Conservation (phyloP, 345 rosid species). For the Toxicodendron radicans region DNA sequence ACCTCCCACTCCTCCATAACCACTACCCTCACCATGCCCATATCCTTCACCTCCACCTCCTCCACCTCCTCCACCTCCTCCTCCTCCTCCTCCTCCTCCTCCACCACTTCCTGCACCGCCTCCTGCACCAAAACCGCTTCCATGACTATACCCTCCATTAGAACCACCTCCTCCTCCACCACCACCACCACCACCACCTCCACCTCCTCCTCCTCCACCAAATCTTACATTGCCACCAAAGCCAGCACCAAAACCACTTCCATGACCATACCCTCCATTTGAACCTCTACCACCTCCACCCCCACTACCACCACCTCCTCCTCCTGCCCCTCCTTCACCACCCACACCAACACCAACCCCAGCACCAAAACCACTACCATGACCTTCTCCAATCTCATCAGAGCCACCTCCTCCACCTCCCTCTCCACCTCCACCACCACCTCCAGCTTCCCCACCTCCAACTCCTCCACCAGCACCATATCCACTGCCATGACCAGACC, state of each 20-base stretch:
- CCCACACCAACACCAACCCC: slow-evolving; percentile 21
- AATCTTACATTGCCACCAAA: slow-evolving; percentile 21
- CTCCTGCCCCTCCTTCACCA: slow-evolving; percentile 18
- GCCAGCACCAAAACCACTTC: slow-evolving; percentile 20
- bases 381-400: slow-evolving; percentile 18
- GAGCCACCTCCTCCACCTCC: slow-evolving; percentile 20
- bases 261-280: slow-evolving; percentile 17
- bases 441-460: slow-evolving; percentile 32
- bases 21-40: slow-evolving; percentile 30
- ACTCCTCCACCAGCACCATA: slow-evolving; percentile 30
- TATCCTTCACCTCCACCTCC: slow-evolving; percentile 16
- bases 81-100: slow-evolving; percentile 12
- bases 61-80: neutral
- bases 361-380: slow-evolving; percentile 34
- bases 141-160: slow-evolving; percentile 31
- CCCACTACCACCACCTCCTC: slow-evolving; percentile 10
- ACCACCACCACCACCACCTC: slow-evolving; percentile 14
- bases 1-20: slow-evolving; percentile 14
- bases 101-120: slow-evolving; percentile 12
- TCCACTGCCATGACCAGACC: slow-evolving; percentile 25
- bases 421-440: slow-evolving; percentile 18
- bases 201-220: slow-evolving; percentile 9
- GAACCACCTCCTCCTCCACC: slow-evolving; percentile 3
- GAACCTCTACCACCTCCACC: slow-evolving; percentile 13
- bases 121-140: slow-evolving; percentile 22